Evolutionary conservation across 202 grass and related monocot genomes (phyloP).

Genomic region (Zoysia matrella): DNA sequence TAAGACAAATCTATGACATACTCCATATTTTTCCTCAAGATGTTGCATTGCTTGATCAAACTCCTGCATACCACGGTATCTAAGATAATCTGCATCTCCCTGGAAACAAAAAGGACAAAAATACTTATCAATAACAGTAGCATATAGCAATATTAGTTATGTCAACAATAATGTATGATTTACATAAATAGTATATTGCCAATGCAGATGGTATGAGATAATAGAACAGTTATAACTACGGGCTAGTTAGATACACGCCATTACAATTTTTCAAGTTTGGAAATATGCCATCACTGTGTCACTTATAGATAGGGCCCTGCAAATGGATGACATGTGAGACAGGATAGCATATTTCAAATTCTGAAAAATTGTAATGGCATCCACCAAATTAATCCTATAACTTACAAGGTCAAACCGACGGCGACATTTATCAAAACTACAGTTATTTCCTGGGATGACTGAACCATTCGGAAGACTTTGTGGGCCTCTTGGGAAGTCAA

Average conservation of each 20-base stretch:
- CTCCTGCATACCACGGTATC: conserved; percentile 88
- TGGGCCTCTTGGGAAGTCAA: conserved; percentile 89
- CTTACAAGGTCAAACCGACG: conserved; percentile 89
- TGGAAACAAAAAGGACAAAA: conserved; percentile 36
- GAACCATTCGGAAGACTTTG: conserved; percentile 73
- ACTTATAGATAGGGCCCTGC: too few relatives aligned
- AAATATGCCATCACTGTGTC: too few relatives aligned
- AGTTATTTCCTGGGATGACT: conserved; percentile 83
- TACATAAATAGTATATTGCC: conserved; percentile 27
- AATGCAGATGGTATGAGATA: conserved; percentile 14
- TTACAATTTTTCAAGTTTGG: too few relatives aligned
- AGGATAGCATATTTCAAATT: too few relatives aligned
- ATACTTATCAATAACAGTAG: conserved; percentile 2
- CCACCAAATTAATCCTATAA: too few relatives aligned
- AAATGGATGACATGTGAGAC: too few relatives aligned
- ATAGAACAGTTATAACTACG: conserved; percentile 45
- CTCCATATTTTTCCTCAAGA: conserved; percentile 58
- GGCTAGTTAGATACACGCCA: too few relatives aligned
- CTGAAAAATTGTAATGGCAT: too few relatives aligned
- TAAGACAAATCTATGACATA: conserved; percentile 45
- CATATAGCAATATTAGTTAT: conserved; percentile 10
- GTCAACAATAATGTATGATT: conserved; percentile 25
- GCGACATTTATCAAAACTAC: conserved; percentile 93
- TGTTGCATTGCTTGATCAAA: conserved; percentile 63
- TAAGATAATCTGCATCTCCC: conserved; percentile 95